phyloP scores from a whole-genome alignment of 305 asterid genomes.

The Solanum hybrid region DNA sequence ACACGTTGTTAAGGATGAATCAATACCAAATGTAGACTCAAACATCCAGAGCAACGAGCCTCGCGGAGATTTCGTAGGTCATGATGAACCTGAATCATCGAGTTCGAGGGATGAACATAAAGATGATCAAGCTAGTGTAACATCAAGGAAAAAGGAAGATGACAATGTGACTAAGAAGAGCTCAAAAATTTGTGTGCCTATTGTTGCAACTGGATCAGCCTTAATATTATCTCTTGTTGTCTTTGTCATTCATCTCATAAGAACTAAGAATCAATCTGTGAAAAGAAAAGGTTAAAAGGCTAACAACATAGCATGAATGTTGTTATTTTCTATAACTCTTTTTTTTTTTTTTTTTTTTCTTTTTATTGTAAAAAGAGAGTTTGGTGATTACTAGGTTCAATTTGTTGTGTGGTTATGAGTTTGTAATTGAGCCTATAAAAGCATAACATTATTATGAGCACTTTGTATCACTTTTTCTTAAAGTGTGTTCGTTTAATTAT shows the following conservation, averaged over 20 bases:
- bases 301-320: background rate
- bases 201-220: slow-evolving; percentile 48
- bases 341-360: background rate
- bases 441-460: background rate
- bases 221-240: slow-evolving; percentile 51
- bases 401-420: background rate
- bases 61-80: no score
- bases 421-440: background rate
- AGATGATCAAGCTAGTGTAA: no score
- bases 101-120: no score
- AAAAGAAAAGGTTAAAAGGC: slow-evolving; percentile 26
- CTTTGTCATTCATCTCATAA: slow-evolving; percentile 43
- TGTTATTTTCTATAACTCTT: background rate
- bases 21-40: background rate
- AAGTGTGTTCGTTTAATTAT: background rate
- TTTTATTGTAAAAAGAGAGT: background rate
- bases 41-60: no score
- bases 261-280: slow-evolving; percentile 33
- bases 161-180: slow-evolving; percentile 4
- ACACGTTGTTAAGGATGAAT: background rate
- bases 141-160: background rate
- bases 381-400: background rate
- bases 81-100: no score
- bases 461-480: background rate
- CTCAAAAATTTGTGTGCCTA: slow-evolving; percentile 41